A percentile compares a stretch with the other conserved stretches of the same genome.
Conservation (phyloP, 139 green algal species). For the Chara braunii region DNA sequence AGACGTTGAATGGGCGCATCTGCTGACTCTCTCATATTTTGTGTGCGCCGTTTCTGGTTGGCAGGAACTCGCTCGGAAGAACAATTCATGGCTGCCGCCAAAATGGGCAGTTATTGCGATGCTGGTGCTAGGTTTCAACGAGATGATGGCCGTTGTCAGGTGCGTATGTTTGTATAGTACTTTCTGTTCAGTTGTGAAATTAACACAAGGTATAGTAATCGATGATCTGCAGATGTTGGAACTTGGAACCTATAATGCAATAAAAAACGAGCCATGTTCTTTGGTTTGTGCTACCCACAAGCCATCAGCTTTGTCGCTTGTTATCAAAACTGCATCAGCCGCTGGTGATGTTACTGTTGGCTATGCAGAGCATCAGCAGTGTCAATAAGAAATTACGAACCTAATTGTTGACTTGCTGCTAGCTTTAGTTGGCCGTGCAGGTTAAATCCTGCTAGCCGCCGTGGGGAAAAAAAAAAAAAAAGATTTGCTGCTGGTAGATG, state of each 20-base stretch:
- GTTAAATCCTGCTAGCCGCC: not conserved
- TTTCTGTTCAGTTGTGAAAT: not conserved
- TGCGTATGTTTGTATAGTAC: not conserved
- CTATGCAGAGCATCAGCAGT: not conserved
- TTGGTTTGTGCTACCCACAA: not conserved
- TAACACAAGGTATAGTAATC: not conserved
- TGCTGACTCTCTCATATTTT: too few relatives aligned
- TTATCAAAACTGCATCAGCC: not conserved
- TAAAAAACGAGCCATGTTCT: not conserved
- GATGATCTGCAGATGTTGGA: not conserved
- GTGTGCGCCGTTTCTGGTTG: too few relatives aligned
- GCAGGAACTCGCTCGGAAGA: constrained; percentile 14
- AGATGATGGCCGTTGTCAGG: constrained; percentile 50
- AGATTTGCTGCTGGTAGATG: not conserved
- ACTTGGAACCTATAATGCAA: not conserved
- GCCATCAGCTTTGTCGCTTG: not conserved
- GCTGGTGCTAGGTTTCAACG: constrained; percentile 82
- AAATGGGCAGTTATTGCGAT: constrained; percentile 85
- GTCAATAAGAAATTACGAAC: not conserved
- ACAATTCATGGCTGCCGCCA: constrained; percentile 46
- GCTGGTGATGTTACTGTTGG: not conserved
- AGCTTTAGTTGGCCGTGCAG: not conserved
- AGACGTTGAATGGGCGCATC: too few relatives aligned
- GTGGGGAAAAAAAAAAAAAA: constrained; percentile 1
- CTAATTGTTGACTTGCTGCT: not conserved